These are phyloP conservation scores for Saccharomycopsis fermentans DNA, from an alignment of 805 yeast species.

Conservation along the genomic window DNA sequence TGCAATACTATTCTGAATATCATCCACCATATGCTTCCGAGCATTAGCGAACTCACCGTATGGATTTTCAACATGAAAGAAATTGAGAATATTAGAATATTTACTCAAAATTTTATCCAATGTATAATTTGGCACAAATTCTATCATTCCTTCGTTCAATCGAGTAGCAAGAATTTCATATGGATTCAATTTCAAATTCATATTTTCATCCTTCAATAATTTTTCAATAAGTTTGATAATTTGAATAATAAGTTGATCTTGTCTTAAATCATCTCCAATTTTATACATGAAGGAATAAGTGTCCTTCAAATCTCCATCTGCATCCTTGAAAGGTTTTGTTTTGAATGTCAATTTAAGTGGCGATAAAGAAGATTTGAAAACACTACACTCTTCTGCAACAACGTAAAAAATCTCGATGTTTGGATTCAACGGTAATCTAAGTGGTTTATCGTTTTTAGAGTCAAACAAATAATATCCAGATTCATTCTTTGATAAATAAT, in stretches of 20 bases:
- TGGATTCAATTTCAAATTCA: slow-evolving; percentile 80
- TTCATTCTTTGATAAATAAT: slow-evolving; percentile 33
- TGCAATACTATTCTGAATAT: slow-evolving; percentile 27
- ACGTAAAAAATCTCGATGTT: slow-evolving; percentile 62
- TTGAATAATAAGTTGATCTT: slow-evolving; percentile 94
- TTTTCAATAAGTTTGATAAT: slow-evolving; percentile 87
- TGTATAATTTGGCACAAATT: slow-evolving; percentile 90
- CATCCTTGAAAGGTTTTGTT: slow-evolving; percentile 29
- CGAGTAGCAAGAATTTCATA: slow-evolving; percentile 87
- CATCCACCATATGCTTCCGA: slow-evolving; percentile 13
- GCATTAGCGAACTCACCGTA: slow-evolving; percentile 25
- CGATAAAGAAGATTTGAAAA: slow-evolving; percentile 83
- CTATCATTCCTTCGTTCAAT: slow-evolving; percentile 83
- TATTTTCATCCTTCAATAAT: slow-evolving; percentile 76
- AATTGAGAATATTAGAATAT: slow-evolving; percentile 68
- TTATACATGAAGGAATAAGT: slow-evolving; percentile 82
- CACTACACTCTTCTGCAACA: slow-evolving; percentile 68
- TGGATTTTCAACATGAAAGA: slow-evolving; percentile 55
- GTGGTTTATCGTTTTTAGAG: slow-evolving; percentile 35
- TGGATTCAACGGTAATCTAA: slow-evolving; percentile 80
- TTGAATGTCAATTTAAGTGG: slow-evolving; percentile 79
- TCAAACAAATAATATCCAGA: slow-evolving; percentile 25
- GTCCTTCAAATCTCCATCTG: not conserved
- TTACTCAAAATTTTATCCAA: slow-evolving; percentile 67
- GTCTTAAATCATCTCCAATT: slow-evolving; percentile 91